Evolutionary conservation across 2,329 filamentous ascomycete species (phyloP).

Genomic region (Alternaria atra): DNA sequence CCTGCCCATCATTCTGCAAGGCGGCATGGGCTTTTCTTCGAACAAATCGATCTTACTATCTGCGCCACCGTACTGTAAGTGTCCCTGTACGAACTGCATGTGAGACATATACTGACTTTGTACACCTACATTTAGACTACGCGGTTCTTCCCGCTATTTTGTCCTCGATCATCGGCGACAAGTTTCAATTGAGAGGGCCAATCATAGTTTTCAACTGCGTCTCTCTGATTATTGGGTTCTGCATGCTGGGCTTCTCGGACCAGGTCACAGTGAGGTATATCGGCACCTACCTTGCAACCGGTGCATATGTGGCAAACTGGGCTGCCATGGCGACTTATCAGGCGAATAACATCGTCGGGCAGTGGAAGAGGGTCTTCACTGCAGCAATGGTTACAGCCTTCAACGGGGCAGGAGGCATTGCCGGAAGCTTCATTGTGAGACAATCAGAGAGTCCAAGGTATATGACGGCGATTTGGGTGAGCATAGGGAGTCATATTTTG

Average conservation of each 20-base stretch:
- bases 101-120: no score
- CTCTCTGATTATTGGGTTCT: slow-evolving; percentile 69
- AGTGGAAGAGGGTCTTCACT: slow-evolving; percentile 71
- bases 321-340: slow-evolving; percentile 67
- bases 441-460: slow-evolving; percentile 69
- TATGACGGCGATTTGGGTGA: slow-evolving; percentile 72
- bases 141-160: slow-evolving; percentile 70
- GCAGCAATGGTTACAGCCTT: slow-evolving; percentile 68
- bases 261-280: slow-evolving; percentile 70
- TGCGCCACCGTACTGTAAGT: slow-evolving; percentile 67
- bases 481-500: slow-evolving; percentile 67
- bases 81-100: no score
- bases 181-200: slow-evolving; percentile 66
- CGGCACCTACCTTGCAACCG: slow-evolving; percentile 72
- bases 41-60: slow-evolving; percentile 66
- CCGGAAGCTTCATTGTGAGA: slow-evolving; percentile 72
- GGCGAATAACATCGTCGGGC: slow-evolving; percentile 61
- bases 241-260: slow-evolving; percentile 69
- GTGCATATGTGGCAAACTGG: slow-evolving; percentile 75
- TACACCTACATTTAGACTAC: slow-evolving; percentile 54
- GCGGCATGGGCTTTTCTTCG: slow-evolving; percentile 57
- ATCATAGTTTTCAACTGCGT: slow-evolving; percentile 72
- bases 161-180: slow-evolving; percentile 70
- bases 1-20: slow-evolving; percentile 66
- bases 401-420: slow-evolving; percentile 71